These are phyloP conservation scores for Leucaena leucocephala DNA, from an alignment of 306 rosid genomes.

Conservation along the genomic window DNA sequence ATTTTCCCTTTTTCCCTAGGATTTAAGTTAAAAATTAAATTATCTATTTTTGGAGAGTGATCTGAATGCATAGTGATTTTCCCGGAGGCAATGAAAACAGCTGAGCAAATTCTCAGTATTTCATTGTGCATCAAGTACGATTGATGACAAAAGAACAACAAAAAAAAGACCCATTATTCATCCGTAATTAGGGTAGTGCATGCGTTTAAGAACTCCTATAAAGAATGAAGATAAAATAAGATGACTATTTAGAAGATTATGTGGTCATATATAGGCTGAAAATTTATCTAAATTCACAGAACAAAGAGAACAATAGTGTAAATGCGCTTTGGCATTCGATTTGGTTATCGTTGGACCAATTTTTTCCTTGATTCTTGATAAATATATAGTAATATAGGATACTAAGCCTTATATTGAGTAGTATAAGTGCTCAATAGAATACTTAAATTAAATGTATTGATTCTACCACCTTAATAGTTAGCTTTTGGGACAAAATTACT, in stretches of 20 bases:
- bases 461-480: no score
- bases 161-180: not conserved
- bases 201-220: not conserved
- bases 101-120: not conserved
- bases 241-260: conserved; percentile 4
- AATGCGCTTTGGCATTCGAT: not conserved
- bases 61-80: conserved; percentile 11
- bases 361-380: not conserved
- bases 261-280: not conserved
- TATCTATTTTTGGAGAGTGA: conserved; percentile 8
- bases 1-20: conserved; percentile 19
- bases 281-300: not conserved
- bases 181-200: conserved; percentile 1
- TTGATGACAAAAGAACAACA: not conserved
- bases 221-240: not conserved
- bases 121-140: not conserved
- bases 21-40: conserved; percentile 14
- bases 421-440: no score
- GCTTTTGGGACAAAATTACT: no score
- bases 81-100: not conserved
- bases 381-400: no score
- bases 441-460: no score
- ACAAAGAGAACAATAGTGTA: not conserved
- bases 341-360: conserved; percentile 5
- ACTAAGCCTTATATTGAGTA: no score